phyloP scores from a whole-genome alignment of 257 asterid genomes.

The Datura wrightii region DNA sequence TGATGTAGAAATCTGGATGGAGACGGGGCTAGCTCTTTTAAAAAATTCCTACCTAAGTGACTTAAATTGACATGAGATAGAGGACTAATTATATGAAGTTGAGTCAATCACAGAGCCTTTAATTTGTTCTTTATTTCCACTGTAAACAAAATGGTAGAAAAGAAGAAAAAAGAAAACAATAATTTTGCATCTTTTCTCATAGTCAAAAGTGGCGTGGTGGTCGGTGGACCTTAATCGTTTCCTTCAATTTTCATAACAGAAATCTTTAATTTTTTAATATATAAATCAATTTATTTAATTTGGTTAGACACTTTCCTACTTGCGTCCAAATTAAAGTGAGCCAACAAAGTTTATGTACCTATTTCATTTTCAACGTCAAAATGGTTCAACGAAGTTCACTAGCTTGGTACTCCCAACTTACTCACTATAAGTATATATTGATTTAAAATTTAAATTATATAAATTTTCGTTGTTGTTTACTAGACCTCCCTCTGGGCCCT shows the following conservation, averaged over 20 bases:
- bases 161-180: background rate
- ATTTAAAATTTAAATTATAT: no score
- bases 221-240: background rate
- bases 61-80: background rate
- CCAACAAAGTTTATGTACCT: no score
- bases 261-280: background rate
- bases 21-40: background rate
- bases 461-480: no score
- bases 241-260: background rate
- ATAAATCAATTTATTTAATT: background rate
- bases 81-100: background rate
- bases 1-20: background rate
- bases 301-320: background rate
- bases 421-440: no score
- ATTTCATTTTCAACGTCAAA: background rate
- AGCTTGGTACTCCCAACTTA: background rate
- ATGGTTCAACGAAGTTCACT: constrained; percentile 14
- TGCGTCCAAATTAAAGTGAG: background rate
- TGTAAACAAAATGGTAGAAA: background rate
- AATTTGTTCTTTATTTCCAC: background rate
- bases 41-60: background rate
- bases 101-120: background rate
- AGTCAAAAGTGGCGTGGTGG: background rate
- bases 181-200: background rate
- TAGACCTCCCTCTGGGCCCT: no score